Percentiles rank a stretch among this genome's conserved stretches.
phyloP scores from a whole-genome alignment of 2,329 filamentous ascomycete genomes.

The Thielaviopsis populi region DNA sequence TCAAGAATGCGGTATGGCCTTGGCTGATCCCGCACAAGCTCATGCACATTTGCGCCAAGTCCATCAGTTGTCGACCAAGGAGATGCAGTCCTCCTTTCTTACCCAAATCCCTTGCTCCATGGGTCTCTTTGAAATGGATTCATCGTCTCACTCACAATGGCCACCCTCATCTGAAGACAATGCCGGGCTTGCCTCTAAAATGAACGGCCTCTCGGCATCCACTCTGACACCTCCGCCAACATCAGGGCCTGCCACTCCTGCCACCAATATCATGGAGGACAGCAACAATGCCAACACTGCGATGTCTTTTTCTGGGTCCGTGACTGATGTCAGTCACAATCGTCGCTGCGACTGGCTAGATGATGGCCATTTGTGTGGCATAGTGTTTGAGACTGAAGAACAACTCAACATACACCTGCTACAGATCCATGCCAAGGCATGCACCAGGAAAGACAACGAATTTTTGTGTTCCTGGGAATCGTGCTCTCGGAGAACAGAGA shows the following conservation, averaged over 20 bases:
- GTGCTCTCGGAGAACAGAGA: slow-evolving; percentile 31
- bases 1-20: slow-evolving; percentile 17
- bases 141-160: slow-evolving; percentile 11
- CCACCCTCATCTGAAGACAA: not conserved
- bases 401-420: slow-evolving; percentile 42
- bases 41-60: slow-evolving; percentile 15
- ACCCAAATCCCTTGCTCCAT: slow-evolving; percentile 14
- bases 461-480: slow-evolving; percentile 42
- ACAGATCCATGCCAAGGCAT: slow-evolving; percentile 31
- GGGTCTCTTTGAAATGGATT: slow-evolving; percentile 10
- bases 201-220: not conserved
- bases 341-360: slow-evolving; percentile 12
- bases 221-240: not conserved
- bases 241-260: slow-evolving; percentile 8
- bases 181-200: not conserved
- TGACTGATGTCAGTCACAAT: not conserved
- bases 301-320: not conserved
- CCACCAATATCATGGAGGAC: not conserved
- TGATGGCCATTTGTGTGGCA: slow-evolving; percentile 23
- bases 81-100: slow-evolving; percentile 13
- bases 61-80: slow-evolving; percentile 14
- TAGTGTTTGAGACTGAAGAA: slow-evolving; percentile 30
- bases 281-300: not conserved
- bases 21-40: slow-evolving; percentile 15
- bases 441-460: slow-evolving; percentile 31